Base-by-base conservation (phyloP, 2,329 filamentous ascomycete genomes). In the Ascochyta pisi region DNA sequence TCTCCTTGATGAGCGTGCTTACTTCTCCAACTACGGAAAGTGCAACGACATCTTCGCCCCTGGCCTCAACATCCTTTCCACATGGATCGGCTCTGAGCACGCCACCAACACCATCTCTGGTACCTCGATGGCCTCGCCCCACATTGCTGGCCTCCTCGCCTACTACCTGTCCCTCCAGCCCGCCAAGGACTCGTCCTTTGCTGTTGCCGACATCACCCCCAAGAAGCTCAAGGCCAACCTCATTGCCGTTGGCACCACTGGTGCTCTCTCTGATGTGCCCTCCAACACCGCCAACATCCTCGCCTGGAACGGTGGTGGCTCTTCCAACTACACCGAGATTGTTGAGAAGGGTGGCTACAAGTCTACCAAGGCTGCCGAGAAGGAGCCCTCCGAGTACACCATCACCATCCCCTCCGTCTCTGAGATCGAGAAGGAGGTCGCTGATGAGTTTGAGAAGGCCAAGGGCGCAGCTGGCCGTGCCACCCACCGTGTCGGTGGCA, bases 1-100 rank as follows among this genome's bases (percentile, higher is more conserved):
- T 68, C 86, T 99, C 58, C 87, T 89, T 73, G 95, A 99, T 76
- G 91, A 92, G 84, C 94, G 95, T 81, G 95, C 95, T 65, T 99
- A 98, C 87, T 99, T 99, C 88, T 99, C 96, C 87, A 99, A 99
- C 90, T 98, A 89, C 79, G 95, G 95, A 79, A 95, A 94, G 85
- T 99, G 95, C 86, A 96, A 94, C 77, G 95, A 99, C 81, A 96
- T 99, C 84, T 99, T 99, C 73, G 95, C 93, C 62, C 95, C 95
- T 59, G 95, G 95, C 74, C 85, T 97, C 73, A 96, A 92, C 88
- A 96, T 99, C 72, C 86, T 91, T 71, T 99, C 95, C 65, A 98
- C 95, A 77, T 99, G 95, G 95, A 96, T 96, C 71, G 95, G 96
- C 76, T 94, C 89, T 86, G 90, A 95, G 80, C 89, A 94, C 73